phyloP scores from a whole-genome alignment of 2,329 filamentous ascomycete genomes.

The Lomentospora prolificans region DNA sequence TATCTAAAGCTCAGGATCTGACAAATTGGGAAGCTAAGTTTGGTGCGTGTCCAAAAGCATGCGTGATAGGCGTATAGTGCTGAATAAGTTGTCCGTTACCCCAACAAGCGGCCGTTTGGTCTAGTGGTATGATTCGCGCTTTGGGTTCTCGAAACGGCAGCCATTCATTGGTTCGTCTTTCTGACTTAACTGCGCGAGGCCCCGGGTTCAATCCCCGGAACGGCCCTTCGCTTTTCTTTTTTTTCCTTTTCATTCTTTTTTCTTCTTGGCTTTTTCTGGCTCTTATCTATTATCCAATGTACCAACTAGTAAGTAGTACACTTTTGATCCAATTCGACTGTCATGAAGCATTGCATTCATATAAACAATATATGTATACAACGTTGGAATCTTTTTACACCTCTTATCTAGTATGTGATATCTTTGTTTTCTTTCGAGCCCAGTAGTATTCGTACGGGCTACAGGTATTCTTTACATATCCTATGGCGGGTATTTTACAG shows the following conservation, averaged over 20 bases:
- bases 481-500: no score
- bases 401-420: background rate
- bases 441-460: no score
- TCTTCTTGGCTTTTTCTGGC: background rate
- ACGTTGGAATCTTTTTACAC: no score
- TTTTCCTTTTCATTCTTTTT: background rate
- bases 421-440: no score
- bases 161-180: background rate
- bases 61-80: background rate
- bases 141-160: background rate
- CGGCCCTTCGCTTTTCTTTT: background rate
- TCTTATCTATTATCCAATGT: background rate
- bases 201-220: conserved; percentile 8
- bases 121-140: conserved; percentile 9
- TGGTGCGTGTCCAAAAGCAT: no score
- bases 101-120: conserved; percentile 6
- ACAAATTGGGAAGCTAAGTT: no score
- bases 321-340: no score
- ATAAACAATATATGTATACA: no score
- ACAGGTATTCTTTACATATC: no score
- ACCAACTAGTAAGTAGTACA: no score
- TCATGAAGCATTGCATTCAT: background rate
- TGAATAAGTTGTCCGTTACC: background rate
- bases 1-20: no score
- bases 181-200: conserved; percentile 4